A percentile compares a stretch with the other conserved stretches of the same genome.
Evolutionary conservation across 371 early-diverging fungal genomes (phyloP).

Genomic region (Gilbertella persicaria): DNA sequence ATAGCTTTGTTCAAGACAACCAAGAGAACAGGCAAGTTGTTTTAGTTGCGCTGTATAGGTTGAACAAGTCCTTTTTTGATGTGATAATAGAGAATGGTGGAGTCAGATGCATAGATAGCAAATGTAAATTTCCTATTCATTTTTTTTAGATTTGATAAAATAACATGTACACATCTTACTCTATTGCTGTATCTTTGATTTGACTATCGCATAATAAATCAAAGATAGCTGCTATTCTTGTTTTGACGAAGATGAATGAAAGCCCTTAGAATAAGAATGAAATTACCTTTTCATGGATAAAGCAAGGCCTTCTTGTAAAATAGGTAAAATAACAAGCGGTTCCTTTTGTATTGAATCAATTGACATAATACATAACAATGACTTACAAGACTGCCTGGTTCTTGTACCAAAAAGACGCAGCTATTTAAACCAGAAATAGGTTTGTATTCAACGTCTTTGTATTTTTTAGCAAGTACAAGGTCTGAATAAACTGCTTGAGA

Average conservation of each 20-base stretch:
- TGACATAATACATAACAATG: not conserved
- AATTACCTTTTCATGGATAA: slow-evolving; percentile 20
- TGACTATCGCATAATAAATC: slow-evolving; percentile 2
- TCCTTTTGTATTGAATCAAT: not conserved
- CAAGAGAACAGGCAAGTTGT: slow-evolving; percentile 30
- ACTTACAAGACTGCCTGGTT: slow-evolving; percentile 17
- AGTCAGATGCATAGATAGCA: slow-evolving; percentile 47
- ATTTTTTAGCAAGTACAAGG: slow-evolving; percentile 27
- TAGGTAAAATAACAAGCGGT: slow-evolving; percentile 18
- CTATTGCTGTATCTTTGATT: not conserved
- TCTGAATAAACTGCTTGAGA: slow-evolving; percentile 17
- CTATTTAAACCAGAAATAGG: slow-evolving; percentile 11
- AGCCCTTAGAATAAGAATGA: no score
- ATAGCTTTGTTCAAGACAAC: slow-evolving; percentile 39
- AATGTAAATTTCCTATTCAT: slow-evolving; percentile 34
- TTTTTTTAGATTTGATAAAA: not conserved
- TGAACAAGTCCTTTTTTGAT: slow-evolving; percentile 32
- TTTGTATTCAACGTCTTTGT: slow-evolving; percentile 25
- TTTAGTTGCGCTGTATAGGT: slow-evolving; percentile 23
- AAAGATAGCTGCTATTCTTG: slow-evolving; percentile 21
- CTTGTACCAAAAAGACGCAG: slow-evolving; percentile 25
- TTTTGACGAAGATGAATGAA: no score
- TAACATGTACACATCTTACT: slow-evolving; percentile 4
- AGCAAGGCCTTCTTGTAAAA: slow-evolving; percentile 8
- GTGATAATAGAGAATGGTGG: slow-evolving; percentile 51